Evolutionary conservation across 345 rosid species (phyloP), one percentile per base, ranked within the genome.

Genomic region (Corchorus capsularis): DNA sequence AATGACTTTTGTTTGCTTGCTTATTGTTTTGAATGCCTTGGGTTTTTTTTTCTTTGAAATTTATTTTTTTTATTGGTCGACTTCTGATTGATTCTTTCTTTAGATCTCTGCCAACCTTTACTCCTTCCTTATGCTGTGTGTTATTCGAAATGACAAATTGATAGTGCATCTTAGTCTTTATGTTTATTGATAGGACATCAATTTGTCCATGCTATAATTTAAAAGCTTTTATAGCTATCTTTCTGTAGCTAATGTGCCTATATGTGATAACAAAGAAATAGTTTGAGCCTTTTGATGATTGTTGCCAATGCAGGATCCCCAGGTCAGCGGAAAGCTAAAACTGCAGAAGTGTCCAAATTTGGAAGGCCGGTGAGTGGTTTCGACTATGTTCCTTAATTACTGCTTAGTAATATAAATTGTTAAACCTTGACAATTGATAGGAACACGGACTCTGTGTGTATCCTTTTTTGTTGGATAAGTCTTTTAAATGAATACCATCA

Each of bases 331-430:
- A 85, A 78, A 74, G 82, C 86, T 73, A 86, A 86, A 70, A 70
- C 57, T 65, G 67, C 82, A 5, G 88, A 88, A 34, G 59, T 88
- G 43, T 82, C 88, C 4, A 86, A 82, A 78, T 86, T 79, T 77
- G 85, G 89, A 35, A 84, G 83, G 75, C 82, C 81, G 20, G 87
- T 88, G 74, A 77, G 87, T 84, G 75, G 63, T 50, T 75, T 27
- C 16, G 27, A 71, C 14, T 8, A 16, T 64, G 53, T 62, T 50
- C 7, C 65, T 71, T 54, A 35, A 20, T 45, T 50, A 22, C 41
- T 71, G 64, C 76, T n/a, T 63, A 13, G 16, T 62, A 61, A 60
- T 67, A 60, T 53, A 0, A 65, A 14, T 72, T 63, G 57, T 22
- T 68, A 20, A 67, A 55, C 53, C 73, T 50, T 41, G 46, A 41